phyloP scores from a whole-genome alignment of 2,329 filamentous ascomycete genomes.

The Pseudogymnoascus sp. region DNA sequence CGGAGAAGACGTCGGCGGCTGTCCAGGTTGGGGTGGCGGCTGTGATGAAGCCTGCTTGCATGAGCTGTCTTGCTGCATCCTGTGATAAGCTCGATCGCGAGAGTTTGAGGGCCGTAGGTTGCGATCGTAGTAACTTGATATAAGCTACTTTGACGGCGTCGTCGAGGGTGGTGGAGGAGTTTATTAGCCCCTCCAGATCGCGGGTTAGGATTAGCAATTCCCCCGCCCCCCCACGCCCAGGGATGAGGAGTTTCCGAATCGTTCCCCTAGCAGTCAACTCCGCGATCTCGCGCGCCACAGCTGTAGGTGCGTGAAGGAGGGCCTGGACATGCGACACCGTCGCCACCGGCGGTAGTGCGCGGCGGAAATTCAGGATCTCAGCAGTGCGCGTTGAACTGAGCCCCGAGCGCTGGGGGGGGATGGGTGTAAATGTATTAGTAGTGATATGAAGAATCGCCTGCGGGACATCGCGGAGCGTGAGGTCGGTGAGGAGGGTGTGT shows the following conservation, averaged over 20 bases:
- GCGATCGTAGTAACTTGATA: constrained; percentile 38
- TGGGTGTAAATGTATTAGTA: constrained; percentile 51
- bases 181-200: constrained; percentile 45
- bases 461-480: constrained; percentile 50
- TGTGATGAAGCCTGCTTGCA: constrained; percentile 60
- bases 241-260: constrained; percentile 54
- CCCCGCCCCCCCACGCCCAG: constrained; percentile 45
- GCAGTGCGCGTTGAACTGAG: constrained; percentile 56
- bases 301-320: constrained; percentile 52
- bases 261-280: constrained; percentile 48
- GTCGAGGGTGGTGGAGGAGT: constrained; percentile 29
- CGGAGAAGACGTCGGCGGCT: constrained; percentile 33
- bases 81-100: constrained; percentile 32
- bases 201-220: constrained; percentile 54
- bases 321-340: constrained; percentile 59
- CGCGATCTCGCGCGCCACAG: constrained; percentile 58
- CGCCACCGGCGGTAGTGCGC: constrained; percentile 52
- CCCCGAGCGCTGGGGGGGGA: constrained; percentile 49
- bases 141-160: constrained; percentile 43
- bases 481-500: constrained; percentile 44
- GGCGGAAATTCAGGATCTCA: constrained; percentile 53
- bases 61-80: constrained; percentile 46
- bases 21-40: constrained; percentile 31
- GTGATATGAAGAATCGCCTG: constrained; percentile 58
- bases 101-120: constrained; percentile 40